Evolutionary conservation across 371 early-diverging fungal genomes (phyloP), one percentile per base, ranked within the genome.

Genomic region (Mucor velutinosus): DNA sequence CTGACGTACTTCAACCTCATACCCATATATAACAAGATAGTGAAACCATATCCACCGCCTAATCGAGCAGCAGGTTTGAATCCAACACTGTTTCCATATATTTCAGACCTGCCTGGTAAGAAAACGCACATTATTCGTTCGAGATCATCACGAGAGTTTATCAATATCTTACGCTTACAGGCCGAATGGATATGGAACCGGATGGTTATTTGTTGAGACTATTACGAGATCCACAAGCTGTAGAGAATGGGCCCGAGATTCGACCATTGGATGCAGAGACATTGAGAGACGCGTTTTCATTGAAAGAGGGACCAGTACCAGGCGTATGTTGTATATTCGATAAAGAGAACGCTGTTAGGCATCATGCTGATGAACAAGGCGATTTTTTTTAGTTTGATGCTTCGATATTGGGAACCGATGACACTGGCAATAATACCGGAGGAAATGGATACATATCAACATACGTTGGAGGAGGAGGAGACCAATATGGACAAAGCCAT

Each of bases 101-200:
- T 86, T 67, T 77, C 76, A 39, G 80, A 84, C 43, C 71, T 88
- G 17, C 88, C 88, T 76, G 88, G 88, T 87, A 83, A 45, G 35
- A 19, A 15, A 23, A 53, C 29, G 15, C 7, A 61, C 0, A 21
- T 6, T 2, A 37, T 37, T 11, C 37, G 12, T 37, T 37, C 37
- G 37, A 37, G 49, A 23, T 37, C 14, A 14, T 37, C 11, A 37
- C 7, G 8, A 19, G 45, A n/a, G 45, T 45, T 45, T 57, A 32
- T 57, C 32, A 57, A 45, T 17, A 19, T 45, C 19, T 30, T 30
- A 12, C 7, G 2, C 14, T 2, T 51, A 51, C 49, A 82, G 82
- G 82, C 32, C 77, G 72, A 67, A 71, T 70, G 51, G 76, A 71
- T 56, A 62, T 80, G 23, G 80, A 78, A 45, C 76, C 75, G 8